These are phyloP conservation scores for Lachancea dasiensis DNA, from an alignment of 805 yeast genomes.

Conservation along the genomic window DNA sequence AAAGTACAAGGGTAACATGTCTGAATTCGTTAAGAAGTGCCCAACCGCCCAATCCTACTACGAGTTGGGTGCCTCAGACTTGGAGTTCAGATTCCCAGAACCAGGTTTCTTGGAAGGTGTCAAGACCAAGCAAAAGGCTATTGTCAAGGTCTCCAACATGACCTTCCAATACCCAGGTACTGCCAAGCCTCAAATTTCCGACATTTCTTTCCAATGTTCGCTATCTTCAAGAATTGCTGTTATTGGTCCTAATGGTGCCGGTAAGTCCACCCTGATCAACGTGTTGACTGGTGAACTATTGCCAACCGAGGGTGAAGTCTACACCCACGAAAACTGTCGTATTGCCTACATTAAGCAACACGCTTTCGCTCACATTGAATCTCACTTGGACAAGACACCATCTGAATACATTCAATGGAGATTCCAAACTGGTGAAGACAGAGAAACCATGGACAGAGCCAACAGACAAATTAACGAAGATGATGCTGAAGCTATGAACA, in stretches of 20 bases:
- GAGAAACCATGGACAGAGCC: slow-evolving; percentile 99
- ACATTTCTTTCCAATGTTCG: slow-evolving; percentile 97
- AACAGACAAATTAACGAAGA: slow-evolving; percentile 95
- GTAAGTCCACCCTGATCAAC: slow-evolving; percentile 98
- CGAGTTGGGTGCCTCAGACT: slow-evolving; percentile 97
- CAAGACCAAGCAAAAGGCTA: slow-evolving; percentile 99
- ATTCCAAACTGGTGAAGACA: slow-evolving; percentile 99
- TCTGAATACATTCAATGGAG: slow-evolving; percentile 99
- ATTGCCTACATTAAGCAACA: slow-evolving; percentile 99
- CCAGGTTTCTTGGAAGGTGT: slow-evolving; percentile 99
- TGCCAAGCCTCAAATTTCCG: slow-evolving; percentile 83
- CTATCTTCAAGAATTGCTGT: slow-evolving; percentile 99
- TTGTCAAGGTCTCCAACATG: slow-evolving; percentile 96
- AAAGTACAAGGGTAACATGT: slow-evolving; percentile 99
- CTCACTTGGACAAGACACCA: slow-evolving; percentile 98
- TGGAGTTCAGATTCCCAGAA: slow-evolving; percentile 97
- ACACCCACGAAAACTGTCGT: slow-evolving; percentile 99
- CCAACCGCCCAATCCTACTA: slow-evolving; percentile 98
- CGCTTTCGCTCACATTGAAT: slow-evolving; percentile 99
- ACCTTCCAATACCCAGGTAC: slow-evolving; percentile 99
- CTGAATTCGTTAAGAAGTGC: slow-evolving; percentile 97
- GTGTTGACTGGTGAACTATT: slow-evolving; percentile 99
- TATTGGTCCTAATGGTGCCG: slow-evolving; percentile 99
- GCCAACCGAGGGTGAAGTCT: slow-evolving; percentile 98
- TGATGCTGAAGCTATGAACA: slow-evolving; percentile 98